Percentiles rank a stretch among this genome's conserved stretches.
These are phyloP conservation scores for Gnomoniopsis smithogilvyi DNA, from an alignment of 2,329 filamentous ascomycete genomes.

Conservation along the genomic window DNA sequence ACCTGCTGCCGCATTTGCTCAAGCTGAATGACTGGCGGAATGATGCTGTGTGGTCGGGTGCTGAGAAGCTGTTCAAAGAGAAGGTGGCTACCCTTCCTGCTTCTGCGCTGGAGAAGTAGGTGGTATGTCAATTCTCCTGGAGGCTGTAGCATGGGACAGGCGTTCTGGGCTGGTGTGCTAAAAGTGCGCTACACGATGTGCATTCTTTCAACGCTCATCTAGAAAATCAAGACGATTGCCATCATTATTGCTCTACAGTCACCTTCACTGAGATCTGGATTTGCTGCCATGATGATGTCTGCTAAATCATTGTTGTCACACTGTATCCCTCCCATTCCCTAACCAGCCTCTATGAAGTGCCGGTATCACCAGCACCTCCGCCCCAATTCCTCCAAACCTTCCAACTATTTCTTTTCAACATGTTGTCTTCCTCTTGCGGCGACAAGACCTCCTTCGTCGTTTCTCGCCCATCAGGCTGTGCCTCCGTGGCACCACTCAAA, in stretches of 20 bases:
- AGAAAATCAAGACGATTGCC: not conserved
- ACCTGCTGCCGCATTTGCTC: conserved; percentile 73
- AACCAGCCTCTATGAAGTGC: no score
- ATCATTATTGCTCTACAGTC: not conserved
- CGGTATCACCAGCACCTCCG: no score
- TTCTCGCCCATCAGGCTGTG: no score
- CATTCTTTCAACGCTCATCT: not conserved
- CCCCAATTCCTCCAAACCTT: no score
- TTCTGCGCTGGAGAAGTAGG: conserved; percentile 17
- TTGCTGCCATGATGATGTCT: not conserved
- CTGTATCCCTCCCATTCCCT: not conserved
- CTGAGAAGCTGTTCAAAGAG: conserved; percentile 79
- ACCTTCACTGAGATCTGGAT: not conserved
- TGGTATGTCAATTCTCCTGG: not conserved
- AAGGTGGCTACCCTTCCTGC: conserved; percentile 59
- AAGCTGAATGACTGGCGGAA: conserved; percentile 72
- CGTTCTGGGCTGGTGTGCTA: conserved; percentile 9
- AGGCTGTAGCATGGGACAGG: conserved; percentile 10
- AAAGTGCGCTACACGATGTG: not conserved
- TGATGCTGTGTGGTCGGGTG: conserved; percentile 77
- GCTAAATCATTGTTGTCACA: not conserved
- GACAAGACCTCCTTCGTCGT: no score
- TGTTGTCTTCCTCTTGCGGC: no score
- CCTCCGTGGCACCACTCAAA: no score
- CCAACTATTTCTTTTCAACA: no score